Percentiles rank a stretch among this genome's conserved stretches.
These are phyloP conservation scores for Neopestalotiopsis sp. DNA, from an alignment of 2,329 filamentous ascomycete genomes.

Conservation along the genomic window DNA sequence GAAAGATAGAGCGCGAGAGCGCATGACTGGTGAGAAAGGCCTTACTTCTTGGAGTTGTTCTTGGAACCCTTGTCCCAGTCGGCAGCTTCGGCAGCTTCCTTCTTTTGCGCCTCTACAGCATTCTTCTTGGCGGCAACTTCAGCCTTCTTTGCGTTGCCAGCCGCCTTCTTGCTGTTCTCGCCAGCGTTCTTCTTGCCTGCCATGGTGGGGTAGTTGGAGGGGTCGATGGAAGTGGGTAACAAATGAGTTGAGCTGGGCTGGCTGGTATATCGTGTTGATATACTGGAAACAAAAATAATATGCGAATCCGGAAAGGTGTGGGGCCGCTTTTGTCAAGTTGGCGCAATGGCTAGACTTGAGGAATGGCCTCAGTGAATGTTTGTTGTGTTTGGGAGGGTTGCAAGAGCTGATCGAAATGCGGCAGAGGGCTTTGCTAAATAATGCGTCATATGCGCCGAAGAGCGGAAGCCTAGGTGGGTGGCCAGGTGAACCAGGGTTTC, in stretches of 20 bases:
- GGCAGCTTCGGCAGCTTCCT: slow-evolving; percentile 69
- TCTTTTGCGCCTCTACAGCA: slow-evolving; percentile 70
- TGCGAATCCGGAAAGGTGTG: neutral
- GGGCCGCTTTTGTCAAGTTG: no score
- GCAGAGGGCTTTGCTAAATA: neutral
- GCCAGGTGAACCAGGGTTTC: no score
- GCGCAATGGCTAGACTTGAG: neutral
- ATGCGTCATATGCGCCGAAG: slow-evolving; percentile 19
- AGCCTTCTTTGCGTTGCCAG: slow-evolving; percentile 90
- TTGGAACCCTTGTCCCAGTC: slow-evolving; percentile 90
- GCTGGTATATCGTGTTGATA: neutral
- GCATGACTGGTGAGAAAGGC: slow-evolving; percentile 22
- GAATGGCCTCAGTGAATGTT: neutral
- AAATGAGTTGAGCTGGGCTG: no score
- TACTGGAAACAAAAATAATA: neutral
- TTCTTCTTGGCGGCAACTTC: slow-evolving; percentile 83
- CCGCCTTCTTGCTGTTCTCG: slow-evolving; percentile 87
- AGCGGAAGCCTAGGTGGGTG: slow-evolving; percentile 3
- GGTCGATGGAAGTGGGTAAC: neutral
- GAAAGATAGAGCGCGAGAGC: slow-evolving; percentile 12
- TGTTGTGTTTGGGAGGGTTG: neutral
- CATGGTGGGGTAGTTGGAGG: slow-evolving; percentile 52
- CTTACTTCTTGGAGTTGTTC: slow-evolving; percentile 84
- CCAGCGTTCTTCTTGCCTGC: slow-evolving; percentile 69
- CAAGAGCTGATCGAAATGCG: neutral